Percentiles rank a stretch among this genome's conserved stretches.
phyloP scores from a whole-genome alignment of 768 basidiomycete species.

The Leccinum uliginosum region DNA sequence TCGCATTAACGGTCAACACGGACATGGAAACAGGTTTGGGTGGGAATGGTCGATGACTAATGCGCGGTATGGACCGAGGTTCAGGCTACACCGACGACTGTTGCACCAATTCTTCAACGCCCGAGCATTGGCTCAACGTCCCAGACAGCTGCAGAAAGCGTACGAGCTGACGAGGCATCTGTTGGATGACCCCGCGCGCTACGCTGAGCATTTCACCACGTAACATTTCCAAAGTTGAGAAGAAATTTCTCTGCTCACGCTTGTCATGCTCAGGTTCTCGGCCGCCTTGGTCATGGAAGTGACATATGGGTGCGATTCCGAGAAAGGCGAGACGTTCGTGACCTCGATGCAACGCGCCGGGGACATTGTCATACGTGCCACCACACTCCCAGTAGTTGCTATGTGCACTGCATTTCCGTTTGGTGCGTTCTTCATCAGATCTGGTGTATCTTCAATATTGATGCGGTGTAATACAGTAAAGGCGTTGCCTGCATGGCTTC shows the following conservation, averaged over 20 bases:
- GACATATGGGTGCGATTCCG: neutral
- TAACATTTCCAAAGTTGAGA: neutral
- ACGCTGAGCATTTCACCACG: neutral
- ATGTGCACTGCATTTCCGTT: neutral
- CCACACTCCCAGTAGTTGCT: neutral
- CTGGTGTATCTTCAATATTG: neutral
- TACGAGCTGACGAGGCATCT: neutral
- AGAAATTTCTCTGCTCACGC: neutral
- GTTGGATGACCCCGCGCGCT: neutral
- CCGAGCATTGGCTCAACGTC: neutral
- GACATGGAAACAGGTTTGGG: neutral
- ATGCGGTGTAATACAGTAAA: neutral
- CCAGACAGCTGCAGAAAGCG: neutral
- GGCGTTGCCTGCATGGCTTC: neutral
- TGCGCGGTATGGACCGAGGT: neutral
- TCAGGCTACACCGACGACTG: neutral
- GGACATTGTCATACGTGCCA: neutral
- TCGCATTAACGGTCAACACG: neutral
- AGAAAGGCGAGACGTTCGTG: neutral
- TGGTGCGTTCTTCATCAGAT: neutral
- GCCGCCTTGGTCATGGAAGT: neutral
- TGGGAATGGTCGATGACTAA: neutral
- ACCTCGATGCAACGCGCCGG: conserved; percentile 4
- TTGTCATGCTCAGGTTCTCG: neutral
- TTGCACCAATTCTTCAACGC: neutral